These are phyloP conservation scores for Umbelopsis sp. DNA, from an alignment of 371 early-diverging fungal genomes.

Conservation along the genomic window DNA sequence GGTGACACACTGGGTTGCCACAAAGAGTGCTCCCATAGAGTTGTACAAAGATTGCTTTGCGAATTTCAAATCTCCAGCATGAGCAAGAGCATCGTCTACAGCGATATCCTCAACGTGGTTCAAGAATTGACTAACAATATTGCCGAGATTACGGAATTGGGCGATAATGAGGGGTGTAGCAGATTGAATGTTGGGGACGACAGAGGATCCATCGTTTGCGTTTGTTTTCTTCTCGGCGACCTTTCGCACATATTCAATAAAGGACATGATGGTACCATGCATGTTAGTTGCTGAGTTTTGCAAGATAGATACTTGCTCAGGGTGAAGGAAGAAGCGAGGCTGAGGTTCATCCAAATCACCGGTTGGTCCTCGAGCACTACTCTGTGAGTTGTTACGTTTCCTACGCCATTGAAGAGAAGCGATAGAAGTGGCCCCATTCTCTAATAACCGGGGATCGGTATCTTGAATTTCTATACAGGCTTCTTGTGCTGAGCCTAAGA, in stretches of 20 bases:
- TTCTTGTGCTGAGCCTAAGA: constrained; percentile 77
- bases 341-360: not conserved
- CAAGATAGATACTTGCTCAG: constrained; percentile 11
- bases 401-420: constrained; percentile 14
- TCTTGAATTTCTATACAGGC: constrained; percentile 63
- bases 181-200: constrained; percentile 39
- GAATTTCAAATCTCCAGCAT: constrained; percentile 52
- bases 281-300: constrained; percentile 10
- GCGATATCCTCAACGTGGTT: constrained; percentile 46
- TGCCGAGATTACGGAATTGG: constrained; percentile 58
- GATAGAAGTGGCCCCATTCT: constrained; percentile 19
- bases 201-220: constrained; percentile 19
- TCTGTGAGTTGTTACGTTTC: constrained; percentile 1
- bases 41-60: constrained; percentile 67
- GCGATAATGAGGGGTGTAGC: constrained; percentile 58
- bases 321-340: constrained; percentile 8
- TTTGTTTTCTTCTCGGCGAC: constrained; percentile 18
- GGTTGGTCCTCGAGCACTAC: not conserved
- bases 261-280: constrained; percentile 6
- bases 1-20: constrained; percentile 65
- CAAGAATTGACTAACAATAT: constrained; percentile 46
- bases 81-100: constrained; percentile 24
- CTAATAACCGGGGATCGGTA: constrained; percentile 43
- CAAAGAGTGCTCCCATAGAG: constrained; percentile 70
- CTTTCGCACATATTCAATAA: constrained; percentile 9